phyloP scores from a whole-genome alignment of 2,329 filamentous ascomycete species.

The Phoma sp. region DNA sequence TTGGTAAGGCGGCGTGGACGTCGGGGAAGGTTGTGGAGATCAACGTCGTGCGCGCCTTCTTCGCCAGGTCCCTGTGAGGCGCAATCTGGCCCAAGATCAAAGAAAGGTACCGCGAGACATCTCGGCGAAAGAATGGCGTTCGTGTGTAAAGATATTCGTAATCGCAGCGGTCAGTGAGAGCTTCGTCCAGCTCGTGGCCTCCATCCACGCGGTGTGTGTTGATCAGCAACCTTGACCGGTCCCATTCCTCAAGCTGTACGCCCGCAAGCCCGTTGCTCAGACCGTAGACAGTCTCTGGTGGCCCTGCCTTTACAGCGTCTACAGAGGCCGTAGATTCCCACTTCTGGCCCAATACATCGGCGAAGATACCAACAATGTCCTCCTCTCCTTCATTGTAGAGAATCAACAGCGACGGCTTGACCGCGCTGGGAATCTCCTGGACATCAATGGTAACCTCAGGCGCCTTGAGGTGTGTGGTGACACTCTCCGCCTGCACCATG shows the following conservation, averaged over 20 bases:
- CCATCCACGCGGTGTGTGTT: conserved; percentile 78
- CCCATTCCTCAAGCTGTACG: conserved; percentile 63
- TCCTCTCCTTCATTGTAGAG: conserved; percentile 75
- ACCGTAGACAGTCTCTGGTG: conserved; percentile 71
- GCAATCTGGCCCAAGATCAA: conserved; percentile 80
- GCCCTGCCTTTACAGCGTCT: conserved; percentile 59
- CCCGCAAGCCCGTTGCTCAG: conserved; percentile 64
- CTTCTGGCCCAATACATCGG: conserved; percentile 78
- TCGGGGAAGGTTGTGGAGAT: conserved; percentile 90
- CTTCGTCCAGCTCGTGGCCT: conserved; percentile 64
- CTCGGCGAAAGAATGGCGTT: conserved; percentile 72
- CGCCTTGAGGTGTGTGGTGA: conserved; percentile 41
- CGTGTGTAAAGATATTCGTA: conserved; percentile 87
- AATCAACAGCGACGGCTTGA: conserved; percentile 55
- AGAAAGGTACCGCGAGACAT: conserved; percentile 78
- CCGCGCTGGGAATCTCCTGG: conserved; percentile 39
- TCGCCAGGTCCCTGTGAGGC: conserved; percentile 77
- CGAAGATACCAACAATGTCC: conserved; percentile 74
- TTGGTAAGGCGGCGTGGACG: conserved; percentile 79
- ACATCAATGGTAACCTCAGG: conserved; percentile 40
- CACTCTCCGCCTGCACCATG: conserved; percentile 44
- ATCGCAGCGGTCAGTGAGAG: conserved; percentile 72
- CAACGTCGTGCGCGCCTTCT: conserved; percentile 79
- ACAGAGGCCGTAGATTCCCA: conserved; percentile 65
- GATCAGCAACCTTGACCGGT: conserved; percentile 68